A percentile compares a stretch with the other conserved stretches of the same genome.
Evolutionary conservation across 164 flowering plant species (phyloP).

Genomic region (Umbellularia californica): DNA sequence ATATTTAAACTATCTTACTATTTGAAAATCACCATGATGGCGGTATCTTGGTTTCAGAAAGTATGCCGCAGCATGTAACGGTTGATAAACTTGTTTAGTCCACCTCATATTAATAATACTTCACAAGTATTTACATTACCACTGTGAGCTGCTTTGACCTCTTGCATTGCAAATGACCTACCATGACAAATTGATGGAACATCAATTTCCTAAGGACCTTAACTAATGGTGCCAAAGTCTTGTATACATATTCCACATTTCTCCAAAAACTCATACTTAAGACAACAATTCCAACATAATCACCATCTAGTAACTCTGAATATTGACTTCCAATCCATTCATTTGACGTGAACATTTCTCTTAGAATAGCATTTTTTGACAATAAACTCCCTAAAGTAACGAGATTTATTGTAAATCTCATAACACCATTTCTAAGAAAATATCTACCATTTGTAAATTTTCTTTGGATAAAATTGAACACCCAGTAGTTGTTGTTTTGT

Average conservation of each 20-base stretch:
- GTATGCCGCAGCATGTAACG: too few relatives aligned
- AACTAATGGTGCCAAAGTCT: slow-evolving; percentile 57
- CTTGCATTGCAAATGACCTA: slow-evolving; percentile 60
- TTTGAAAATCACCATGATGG: slow-evolving; percentile 53
- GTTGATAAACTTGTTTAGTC: slow-evolving; percentile 21
- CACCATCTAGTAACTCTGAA: not conserved
- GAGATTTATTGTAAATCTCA: not conserved
- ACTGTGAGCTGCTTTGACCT: slow-evolving; percentile 53
- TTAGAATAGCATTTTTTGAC: not conserved
- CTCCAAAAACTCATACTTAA: slow-evolving; percentile 66
- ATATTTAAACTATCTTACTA: slow-evolving; percentile 32
- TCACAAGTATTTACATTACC: slow-evolving; percentile 65
- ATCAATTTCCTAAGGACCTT: slow-evolving; percentile 55
- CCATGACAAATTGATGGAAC: slow-evolving; percentile 63
- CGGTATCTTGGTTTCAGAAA: slow-evolving; percentile 63
- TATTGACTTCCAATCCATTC: not conserved
- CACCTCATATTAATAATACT: slow-evolving; percentile 54
- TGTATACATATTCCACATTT: slow-evolving; percentile 55
- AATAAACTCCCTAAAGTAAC: not conserved
- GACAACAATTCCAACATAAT: slow-evolving; percentile 13
- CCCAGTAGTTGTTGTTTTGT: too few relatives aligned
- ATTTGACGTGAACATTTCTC: not conserved
- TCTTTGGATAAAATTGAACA: too few relatives aligned
- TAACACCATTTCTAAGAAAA: not conserved
- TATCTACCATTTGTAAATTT: too few relatives aligned